Conservation (phyloP, 2,329 filamentous ascomycete genomes). For the Trichoderma koningiopsis region DNA sequence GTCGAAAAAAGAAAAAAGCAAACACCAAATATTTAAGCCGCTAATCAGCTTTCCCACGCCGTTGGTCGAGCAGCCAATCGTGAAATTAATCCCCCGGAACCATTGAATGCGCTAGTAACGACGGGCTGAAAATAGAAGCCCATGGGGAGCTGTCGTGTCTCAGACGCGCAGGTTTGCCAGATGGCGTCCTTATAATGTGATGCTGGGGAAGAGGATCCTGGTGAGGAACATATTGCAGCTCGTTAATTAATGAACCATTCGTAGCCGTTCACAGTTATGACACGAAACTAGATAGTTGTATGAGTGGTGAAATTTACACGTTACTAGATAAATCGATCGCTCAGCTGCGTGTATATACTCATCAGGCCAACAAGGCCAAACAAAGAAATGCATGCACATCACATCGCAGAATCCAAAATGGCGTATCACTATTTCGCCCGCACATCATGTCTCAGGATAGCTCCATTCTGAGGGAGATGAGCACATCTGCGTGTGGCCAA, state of each 20-base stretch:
- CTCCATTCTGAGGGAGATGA: background rate
- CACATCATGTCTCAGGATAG: slow-evolving; percentile 1
- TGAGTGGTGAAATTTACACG: too few relatives aligned
- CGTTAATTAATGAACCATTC: background rate
- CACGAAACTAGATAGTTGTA: background rate
- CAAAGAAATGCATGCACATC: background rate
- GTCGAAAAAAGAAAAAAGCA: background rate
- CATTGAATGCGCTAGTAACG: slow-evolving; percentile 1
- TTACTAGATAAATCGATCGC: too few relatives aligned
- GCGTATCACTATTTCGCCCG: background rate
- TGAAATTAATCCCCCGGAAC: background rate
- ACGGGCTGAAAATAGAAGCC: background rate
- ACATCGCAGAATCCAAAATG: background rate
- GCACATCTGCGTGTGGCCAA: too few relatives aligned
- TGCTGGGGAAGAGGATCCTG: background rate
- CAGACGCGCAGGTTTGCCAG: background rate
- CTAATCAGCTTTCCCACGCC: background rate
- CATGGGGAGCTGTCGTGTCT: background rate
- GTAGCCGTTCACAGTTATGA: background rate
- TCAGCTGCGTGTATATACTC: background rate
- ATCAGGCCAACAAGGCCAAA: background rate
- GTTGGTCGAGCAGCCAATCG: background rate
- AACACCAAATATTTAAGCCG: background rate
- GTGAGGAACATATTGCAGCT: background rate
- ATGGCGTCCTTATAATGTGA: background rate